Conservation (phyloP, 164 flowering plant genomes). For the Stephania cephalantha region DNA sequence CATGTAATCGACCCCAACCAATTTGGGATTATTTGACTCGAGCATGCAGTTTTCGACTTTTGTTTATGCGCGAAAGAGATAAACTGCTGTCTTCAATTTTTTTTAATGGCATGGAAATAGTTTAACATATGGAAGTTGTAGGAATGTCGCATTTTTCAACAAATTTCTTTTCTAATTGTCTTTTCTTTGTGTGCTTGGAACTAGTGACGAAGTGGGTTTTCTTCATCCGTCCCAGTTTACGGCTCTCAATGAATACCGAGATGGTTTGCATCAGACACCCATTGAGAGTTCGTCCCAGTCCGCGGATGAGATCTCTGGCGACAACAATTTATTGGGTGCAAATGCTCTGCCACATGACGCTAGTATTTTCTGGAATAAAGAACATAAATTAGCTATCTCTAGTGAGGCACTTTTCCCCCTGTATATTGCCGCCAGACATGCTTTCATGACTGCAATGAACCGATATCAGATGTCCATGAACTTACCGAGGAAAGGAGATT, state of each 20-base stretch:
- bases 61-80: background rate
- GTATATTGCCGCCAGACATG: constrained; percentile 49
- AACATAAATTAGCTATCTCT: constrained; percentile 85
- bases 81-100: background rate
- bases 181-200: constrained; percentile 3
- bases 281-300: constrained; percentile 2
- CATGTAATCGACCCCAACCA: too few species aligned
- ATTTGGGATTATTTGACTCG: background rate
- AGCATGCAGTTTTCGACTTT: background rate
- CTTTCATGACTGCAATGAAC: constrained; percentile 38
- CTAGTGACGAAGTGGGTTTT: constrained; percentile 86
- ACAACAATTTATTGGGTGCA: constrained; percentile 2
- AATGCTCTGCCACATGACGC: constrained; percentile 9
- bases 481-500: constrained; percentile 13
- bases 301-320: constrained; percentile 6
- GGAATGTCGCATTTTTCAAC: background rate
- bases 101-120: background rate
- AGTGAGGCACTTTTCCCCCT: constrained; percentile 42
- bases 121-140: background rate
- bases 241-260: constrained; percentile 34
- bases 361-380: constrained; percentile 54
- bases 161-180: background rate
- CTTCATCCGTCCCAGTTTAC: constrained; percentile 77
- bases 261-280: constrained; percentile 7
- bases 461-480: constrained; percentile 24